phyloP scores from a whole-genome alignment of 83 land plant genomes.

The Diphasiastrum complanatum region DNA sequence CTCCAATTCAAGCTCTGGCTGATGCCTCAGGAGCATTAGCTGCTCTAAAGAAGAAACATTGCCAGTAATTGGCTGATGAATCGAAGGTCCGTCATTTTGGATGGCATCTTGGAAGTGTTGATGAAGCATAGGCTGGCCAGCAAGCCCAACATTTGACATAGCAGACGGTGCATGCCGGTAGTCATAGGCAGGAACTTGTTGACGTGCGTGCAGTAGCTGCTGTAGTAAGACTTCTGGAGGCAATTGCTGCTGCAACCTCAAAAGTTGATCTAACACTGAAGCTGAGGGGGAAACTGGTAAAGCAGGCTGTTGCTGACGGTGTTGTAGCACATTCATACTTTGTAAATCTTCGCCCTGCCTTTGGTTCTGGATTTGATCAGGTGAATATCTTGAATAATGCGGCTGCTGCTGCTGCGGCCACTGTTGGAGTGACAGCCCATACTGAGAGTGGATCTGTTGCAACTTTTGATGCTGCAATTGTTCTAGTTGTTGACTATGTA shows the following conservation, averaged over 20 bases:
- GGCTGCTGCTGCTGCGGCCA: too few species aligned
- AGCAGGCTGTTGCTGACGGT: slow-evolving; percentile 35
- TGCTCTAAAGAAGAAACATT: slow-evolving; percentile 20
- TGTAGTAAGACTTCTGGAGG: slow-evolving; percentile 20
- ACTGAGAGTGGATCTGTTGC: too few species aligned
- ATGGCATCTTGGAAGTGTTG: too few species aligned
- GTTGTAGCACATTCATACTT: too few species aligned
- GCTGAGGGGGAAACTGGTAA: slow-evolving; percentile 39
- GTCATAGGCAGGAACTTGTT: slow-evolving; percentile 25
- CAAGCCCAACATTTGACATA: background rate
- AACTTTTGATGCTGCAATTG: too few species aligned
- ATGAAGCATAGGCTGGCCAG: slow-evolving; percentile 14
- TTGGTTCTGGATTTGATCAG: too few species aligned
- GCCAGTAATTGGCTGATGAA: too few species aligned
- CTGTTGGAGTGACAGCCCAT: too few species aligned
- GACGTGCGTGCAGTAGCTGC: slow-evolving; percentile 36
- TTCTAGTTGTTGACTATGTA: too few species aligned
- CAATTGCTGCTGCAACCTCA: slow-evolving; percentile 40
- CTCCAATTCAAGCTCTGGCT: slow-evolving; percentile 24
- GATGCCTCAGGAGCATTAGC: slow-evolving; percentile 21
- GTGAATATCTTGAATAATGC: background rate
- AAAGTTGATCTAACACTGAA: slow-evolving; percentile 41
- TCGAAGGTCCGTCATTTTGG: too few species aligned
- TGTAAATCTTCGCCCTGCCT: too few species aligned
- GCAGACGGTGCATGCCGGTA: slow-evolving; percentile 13